Evolutionary conservation across 352 stramenopile species (phyloP).

Genomic region (Globisporangium splendens): DNA sequence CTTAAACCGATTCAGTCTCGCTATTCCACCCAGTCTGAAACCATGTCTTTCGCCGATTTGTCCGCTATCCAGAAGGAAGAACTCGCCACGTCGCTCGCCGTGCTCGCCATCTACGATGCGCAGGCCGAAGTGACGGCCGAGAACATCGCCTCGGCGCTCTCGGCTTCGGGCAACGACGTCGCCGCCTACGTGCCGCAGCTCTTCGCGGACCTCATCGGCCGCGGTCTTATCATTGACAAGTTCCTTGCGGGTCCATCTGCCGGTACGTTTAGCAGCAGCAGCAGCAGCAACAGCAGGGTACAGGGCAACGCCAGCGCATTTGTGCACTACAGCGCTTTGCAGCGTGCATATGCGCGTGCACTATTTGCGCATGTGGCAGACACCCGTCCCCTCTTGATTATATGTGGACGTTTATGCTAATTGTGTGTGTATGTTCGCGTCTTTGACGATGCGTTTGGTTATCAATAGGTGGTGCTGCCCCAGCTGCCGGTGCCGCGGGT

Average conservation of each 20-base stretch:
- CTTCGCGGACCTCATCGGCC: conserved; percentile 79
- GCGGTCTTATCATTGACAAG: conserved; percentile 84
- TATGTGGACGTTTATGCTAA: background rate
- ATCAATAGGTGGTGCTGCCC: conserved; percentile 44
- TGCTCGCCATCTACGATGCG: conserved; percentile 77
- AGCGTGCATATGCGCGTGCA: background rate
- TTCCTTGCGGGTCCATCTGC: conserved; percentile 85
- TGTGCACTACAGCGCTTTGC: no score
- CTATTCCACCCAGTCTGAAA: conserved; percentile 54
- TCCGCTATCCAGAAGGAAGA: conserved; percentile 83
- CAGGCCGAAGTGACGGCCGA: conserved; percentile 77
- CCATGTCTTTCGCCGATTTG: conserved; percentile 84
- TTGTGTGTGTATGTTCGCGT: background rate
- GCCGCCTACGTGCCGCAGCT: conserved; percentile 74
- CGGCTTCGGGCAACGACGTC: conserved; percentile 78
- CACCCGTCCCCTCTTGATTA: no score
- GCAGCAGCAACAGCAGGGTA: no score
- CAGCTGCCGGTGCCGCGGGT: conserved; percentile 37
- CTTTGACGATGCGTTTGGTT: conserved; percentile 11
- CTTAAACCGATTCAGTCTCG: conserved; percentile 88
- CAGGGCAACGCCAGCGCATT: no score
- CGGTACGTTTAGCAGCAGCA: conserved; percentile 40
- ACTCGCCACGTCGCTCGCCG: conserved; percentile 77
- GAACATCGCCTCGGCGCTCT: conserved; percentile 67
- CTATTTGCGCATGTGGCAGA: background rate